Percentiles rank a stretch among this genome's conserved stretches.
Conservation (phyloP, 805 yeast species). For the Brettanomyces naardenensis region DNA sequence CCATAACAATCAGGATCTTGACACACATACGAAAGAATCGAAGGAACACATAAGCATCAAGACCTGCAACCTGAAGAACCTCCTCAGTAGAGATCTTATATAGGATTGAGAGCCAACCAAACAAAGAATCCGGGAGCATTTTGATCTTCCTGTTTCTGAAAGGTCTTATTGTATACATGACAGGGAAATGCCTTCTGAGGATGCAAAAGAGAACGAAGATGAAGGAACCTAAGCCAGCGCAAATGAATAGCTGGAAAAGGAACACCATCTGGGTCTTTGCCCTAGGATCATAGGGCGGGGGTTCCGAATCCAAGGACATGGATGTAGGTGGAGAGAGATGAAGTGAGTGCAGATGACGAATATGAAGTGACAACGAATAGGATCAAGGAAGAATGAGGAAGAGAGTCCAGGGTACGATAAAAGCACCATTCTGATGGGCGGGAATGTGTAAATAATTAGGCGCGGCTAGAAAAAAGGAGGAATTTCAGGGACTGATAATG, state of each 20-base stretch:
- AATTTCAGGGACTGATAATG: too few relatives aligned
- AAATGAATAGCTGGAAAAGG: conserved; percentile 44
- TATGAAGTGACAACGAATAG: too few relatives aligned
- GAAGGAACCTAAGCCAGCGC: conserved; percentile 36
- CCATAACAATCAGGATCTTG: conserved; percentile 33
- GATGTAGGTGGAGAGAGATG: conserved; percentile 1
- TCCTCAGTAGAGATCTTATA: conserved; percentile 40
- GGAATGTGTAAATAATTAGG: too few relatives aligned
- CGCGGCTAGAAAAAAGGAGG: too few relatives aligned
- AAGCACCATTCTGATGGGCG: too few relatives aligned
- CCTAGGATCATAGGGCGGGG: conserved; percentile 35
- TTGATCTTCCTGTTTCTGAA: conserved; percentile 36
- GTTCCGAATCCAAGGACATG: conserved; percentile 17
- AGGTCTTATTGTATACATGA: conserved; percentile 49
- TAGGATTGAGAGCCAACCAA: conserved; percentile 48
- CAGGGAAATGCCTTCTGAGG: conserved; percentile 46
- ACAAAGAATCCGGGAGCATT: conserved; percentile 37
- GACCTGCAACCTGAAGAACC: conserved; percentile 47
- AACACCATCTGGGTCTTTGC: conserved; percentile 46
- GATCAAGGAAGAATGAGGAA: not conserved
- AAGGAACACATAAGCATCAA: conserved; percentile 50
- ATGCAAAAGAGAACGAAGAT: conserved; percentile 43
- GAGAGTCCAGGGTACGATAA: not conserved
- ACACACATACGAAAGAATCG: conserved; percentile 54
- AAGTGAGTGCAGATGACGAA: too few relatives aligned